Evolutionary conservation across 768 basidiomycete genomes (phyloP), one percentile per base, ranked within the genome.

Genomic region (Mycena rebaudengoi): DNA sequence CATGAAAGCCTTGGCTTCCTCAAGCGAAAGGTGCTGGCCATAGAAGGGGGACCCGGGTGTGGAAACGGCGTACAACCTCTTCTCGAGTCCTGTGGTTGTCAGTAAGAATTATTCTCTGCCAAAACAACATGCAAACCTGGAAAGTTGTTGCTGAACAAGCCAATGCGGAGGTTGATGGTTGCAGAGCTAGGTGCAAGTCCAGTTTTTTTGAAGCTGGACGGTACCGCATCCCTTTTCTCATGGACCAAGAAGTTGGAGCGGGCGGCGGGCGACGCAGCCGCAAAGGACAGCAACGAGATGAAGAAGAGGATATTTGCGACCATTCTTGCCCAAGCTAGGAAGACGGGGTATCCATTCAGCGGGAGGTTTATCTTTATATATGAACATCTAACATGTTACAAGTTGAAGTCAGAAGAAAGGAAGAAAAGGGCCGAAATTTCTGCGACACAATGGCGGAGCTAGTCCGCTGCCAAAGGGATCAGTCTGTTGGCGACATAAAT

Each of bases 61-160:
- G 29, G 80, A 68, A 4, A 55, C 6, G 8, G 18, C 18, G 29
- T 13, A 16, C 74, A 21, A 61, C 81, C 68, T 86, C 81, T 39
- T 76, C 79, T 70, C 81, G 82, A 30, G 80, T 75, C 30, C 86
- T 71, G 60, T 77, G 68, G 2, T 68, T 69, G 35, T 78, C 78
- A 71, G 55, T 73, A 2, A 81, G 72, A 28, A 74, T 73, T 25
- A n/a, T 75, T 53, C 65, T 81, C 73, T 1, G 80, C 71, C 8
- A 69, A 70, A 25, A 65, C 50, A 23, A 75, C 71, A 60, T 77
- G 53, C 10, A 70, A 72, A 43, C 75, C 74, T 4, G 71, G 68
- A 29, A 78, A 76, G 35, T n/a, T n/a, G n/a, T n/a, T n/a, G n/a
- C n/a, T n/a, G n/a, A n/a, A n/a, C 7, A 58, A 46, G 20, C 74